These are phyloP conservation scores for Phanerodontia chrysosporium DNA, from an alignment of 768 basidiomycete genomes.

Conservation along the genomic window DNA sequence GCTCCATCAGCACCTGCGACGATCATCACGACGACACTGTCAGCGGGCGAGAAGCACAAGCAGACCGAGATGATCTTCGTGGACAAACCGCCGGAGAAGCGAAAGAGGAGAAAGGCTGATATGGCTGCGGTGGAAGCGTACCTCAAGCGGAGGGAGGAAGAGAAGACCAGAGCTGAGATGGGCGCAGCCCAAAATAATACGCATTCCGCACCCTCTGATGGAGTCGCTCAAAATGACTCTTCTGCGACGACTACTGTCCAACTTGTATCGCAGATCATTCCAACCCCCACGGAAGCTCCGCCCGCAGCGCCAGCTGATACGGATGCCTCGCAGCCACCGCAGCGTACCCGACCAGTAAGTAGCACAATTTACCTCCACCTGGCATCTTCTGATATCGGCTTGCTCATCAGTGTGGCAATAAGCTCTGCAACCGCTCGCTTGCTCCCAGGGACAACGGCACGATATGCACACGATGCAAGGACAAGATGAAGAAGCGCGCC, in stretches of 20 bases:
- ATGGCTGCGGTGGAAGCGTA: not conserved
- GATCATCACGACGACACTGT: not conserved
- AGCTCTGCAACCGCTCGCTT: conserved; percentile 36
- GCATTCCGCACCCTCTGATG: too few relatives aligned
- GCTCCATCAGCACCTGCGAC: not conserved
- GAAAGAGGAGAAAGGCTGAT: conserved; percentile 4
- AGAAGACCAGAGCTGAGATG: not conserved
- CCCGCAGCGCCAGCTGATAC: too few relatives aligned
- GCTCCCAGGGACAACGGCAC: conserved; percentile 22
- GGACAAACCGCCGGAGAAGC: conserved; percentile 1
- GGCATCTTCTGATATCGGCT: not conserved
- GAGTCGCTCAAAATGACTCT: too few relatives aligned
- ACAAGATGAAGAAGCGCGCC: conserved; percentile 42
- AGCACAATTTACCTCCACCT: not conserved
- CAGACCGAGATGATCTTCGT: conserved; percentile 8
- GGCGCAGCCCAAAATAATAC: too few relatives aligned
- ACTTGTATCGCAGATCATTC: too few relatives aligned
- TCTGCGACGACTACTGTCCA: too few relatives aligned
- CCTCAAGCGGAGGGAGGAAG: not conserved
- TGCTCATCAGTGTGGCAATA: conserved; percentile 24
- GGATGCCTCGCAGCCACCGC: not conserved
- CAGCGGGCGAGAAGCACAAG: not conserved
- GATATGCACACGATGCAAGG: conserved; percentile 42
- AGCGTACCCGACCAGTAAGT: not conserved
- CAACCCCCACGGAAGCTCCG: too few relatives aligned